phyloP scores from a whole-genome alignment of 192 early-diverging fungal genomes.

The Coemansia sp. region DNA sequence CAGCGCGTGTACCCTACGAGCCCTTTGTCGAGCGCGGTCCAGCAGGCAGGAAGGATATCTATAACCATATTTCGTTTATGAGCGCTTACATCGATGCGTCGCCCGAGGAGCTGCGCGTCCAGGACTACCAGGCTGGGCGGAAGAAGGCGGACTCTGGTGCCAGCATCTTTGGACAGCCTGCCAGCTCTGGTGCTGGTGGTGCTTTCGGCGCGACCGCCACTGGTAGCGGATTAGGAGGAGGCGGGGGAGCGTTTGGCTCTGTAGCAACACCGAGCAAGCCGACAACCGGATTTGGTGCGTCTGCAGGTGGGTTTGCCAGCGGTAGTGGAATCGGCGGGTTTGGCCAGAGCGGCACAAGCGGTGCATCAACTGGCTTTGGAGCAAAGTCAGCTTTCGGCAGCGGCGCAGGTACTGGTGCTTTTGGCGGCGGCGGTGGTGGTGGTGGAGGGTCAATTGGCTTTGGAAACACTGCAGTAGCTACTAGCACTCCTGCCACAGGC shows the following conservation, averaged over 20 bases:
- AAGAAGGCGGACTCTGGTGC: constrained; percentile 52
- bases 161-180: constrained; percentile 43
- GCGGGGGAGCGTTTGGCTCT: constrained; percentile 3
- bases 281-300: constrained; percentile 2
- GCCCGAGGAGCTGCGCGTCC: constrained; percentile 84
- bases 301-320: constrained; percentile 5
- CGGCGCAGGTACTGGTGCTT: neutral
- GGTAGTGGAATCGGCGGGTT: constrained; percentile 16
- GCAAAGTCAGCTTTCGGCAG: constrained; percentile 21
- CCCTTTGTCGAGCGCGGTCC: constrained; percentile 56
- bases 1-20: constrained; percentile 58
- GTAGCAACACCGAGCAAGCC: constrained; percentile 8
- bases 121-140: constrained; percentile 84
- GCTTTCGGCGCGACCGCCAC: constrained; percentile 21
- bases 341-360: constrained; percentile 6
- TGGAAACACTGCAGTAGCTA: constrained; percentile 17
- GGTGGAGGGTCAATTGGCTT: neutral
- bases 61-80: constrained; percentile 80
- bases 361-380: constrained; percentile 9
- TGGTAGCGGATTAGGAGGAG: constrained; percentile 2
- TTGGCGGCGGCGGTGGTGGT: neutral
- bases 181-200: constrained; percentile 20
- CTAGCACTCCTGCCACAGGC: neutral
- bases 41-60: constrained; percentile 60
- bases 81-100: constrained; percentile 80